Percentiles rank a stretch among this genome's conserved stretches.
Conservation (phyloP, 805 yeast species). For the Starmerella asiatica region DNA sequence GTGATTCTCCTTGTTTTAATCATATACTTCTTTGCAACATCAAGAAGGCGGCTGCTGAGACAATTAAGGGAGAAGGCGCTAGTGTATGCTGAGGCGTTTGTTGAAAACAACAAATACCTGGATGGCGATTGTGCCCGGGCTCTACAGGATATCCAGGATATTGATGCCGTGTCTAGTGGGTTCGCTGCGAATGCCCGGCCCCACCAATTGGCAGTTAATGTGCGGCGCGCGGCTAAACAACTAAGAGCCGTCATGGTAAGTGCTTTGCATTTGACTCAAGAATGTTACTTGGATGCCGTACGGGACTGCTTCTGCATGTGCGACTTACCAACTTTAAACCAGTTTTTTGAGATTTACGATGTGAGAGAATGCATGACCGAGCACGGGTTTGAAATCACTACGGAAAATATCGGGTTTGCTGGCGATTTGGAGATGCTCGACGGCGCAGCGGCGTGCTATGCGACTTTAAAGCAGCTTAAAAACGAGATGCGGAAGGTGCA, state of each 20-base stretch:
- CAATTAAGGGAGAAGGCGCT: conserved; percentile 24
- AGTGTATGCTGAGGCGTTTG: conserved; percentile 19
- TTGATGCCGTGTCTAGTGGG: conserved; percentile 24
- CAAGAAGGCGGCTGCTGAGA: conserved; percentile 25
- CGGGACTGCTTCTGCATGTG: conserved; percentile 24
- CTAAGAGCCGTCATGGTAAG: conserved; percentile 26
- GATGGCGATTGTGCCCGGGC: conserved; percentile 24
- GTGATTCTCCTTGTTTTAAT: conserved; percentile 22
- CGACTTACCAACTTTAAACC: conserved; percentile 24
- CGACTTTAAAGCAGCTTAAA: conserved; percentile 23
- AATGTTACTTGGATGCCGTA: conserved; percentile 24
- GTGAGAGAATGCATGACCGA: conserved; percentile 26
- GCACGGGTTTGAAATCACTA: conserved; percentile 15
- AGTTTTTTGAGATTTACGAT: conserved; percentile 35
- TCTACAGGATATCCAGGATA: conserved; percentile 23
- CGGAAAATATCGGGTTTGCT: conserved; percentile 12
- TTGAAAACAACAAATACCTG: conserved; percentile 19
- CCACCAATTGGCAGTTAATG: neutral
- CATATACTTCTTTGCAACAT: conserved; percentile 25
- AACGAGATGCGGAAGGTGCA: conserved; percentile 29
- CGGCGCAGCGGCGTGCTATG: conserved; percentile 16
- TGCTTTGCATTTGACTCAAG: conserved; percentile 25
- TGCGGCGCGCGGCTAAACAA: conserved; percentile 20
- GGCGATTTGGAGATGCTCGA: neutral
- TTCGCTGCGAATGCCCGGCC: conserved; percentile 1